Evolutionary conservation across 257 asterid species (phyloP), one percentile per base, ranked within the genome.

Genomic region (Leptodermis oblonga): DNA sequence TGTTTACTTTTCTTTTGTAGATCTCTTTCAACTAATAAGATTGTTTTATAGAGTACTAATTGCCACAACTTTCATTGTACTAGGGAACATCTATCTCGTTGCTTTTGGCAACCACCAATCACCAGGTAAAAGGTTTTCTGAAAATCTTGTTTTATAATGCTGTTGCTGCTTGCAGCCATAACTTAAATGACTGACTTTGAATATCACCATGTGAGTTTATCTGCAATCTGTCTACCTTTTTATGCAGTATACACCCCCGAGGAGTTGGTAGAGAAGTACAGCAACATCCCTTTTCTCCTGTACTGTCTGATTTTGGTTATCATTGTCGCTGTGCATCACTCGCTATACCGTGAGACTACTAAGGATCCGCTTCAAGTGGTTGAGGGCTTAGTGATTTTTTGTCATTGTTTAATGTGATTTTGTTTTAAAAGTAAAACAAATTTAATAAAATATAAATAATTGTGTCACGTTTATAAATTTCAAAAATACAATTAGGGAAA

Each of bases 91-190:
- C 79, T 90, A 90, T 86, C 96, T 92, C 63, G 98, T 92, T 78
- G 98, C 98, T 75, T 92, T 92, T 72, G 98, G 98, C 39, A 90
- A 92, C 86, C 98, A 92, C 85, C 98, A 92, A 65, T 92, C 98
- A 65, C 98, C 98, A 75, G 97, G 98, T 92, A 82, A 61, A 56
- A 42, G 74, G 56, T 75, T 73, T 39, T 10, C 49, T 30, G 77
- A 80, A 26, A 20, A 41, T 67, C 30, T 58, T 65, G 71, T 34
- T 31, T 5, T 60, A 7, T 41, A 18, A 15, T 46, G 52, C 62
- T 53, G 30, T 52, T 69, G 73, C 54, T 13, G 22, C 37, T 17
- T 0, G 42, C 39, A 5, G 15, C 63, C n/a, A n/a, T 12, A 14
- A 28, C 41, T 28, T 56, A 56, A 36, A 56, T 30, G 22, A 0